These are phyloP conservation scores for Phytophthora sp. DNA, from an alignment of 352 stramenopile genomes.

Conservation along the genomic window DNA sequence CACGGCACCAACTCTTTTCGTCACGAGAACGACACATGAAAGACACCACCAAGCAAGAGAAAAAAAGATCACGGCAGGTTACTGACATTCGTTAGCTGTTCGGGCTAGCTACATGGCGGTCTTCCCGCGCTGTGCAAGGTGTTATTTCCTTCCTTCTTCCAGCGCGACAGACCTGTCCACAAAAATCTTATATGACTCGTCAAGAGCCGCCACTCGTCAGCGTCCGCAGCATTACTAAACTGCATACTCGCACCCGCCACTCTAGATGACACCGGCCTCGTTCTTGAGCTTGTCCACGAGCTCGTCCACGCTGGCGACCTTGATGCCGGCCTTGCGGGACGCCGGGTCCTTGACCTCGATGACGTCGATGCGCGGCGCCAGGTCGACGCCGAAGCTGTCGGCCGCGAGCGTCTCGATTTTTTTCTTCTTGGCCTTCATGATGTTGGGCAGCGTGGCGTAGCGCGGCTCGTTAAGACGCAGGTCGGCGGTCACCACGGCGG, in stretches of 20 bases:
- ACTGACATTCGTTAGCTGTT: slow-evolving; percentile 21
- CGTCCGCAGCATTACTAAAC: slow-evolving; percentile 1
- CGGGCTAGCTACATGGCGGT: slow-evolving; percentile 5
- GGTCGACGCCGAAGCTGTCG: slow-evolving; percentile 77
- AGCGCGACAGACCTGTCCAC: too few relatives aligned
- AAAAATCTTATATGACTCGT: too few relatives aligned
- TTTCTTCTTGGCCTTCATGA: slow-evolving; percentile 99
- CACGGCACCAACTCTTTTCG: neutral
- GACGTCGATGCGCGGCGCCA: slow-evolving; percentile 73
- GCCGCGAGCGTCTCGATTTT: slow-evolving; percentile 84
- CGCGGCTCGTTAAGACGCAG: slow-evolving; percentile 98
- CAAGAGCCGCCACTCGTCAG: neutral
- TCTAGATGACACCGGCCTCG: slow-evolving; percentile 91
- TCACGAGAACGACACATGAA: neutral
- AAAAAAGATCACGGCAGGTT: slow-evolving; percentile 18
- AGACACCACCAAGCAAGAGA: neutral
- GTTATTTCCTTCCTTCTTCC: neutral
- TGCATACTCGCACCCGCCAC: neutral
- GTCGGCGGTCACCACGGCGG: slow-evolving; percentile 98
- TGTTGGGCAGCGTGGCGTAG: slow-evolving; percentile 99
- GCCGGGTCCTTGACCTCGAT: slow-evolving; percentile 93
- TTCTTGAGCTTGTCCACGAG: slow-evolving; percentile 98
- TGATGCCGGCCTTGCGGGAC: slow-evolving; percentile 93
- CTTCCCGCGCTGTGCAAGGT: neutral
- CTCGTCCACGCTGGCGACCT: slow-evolving; percentile 94